Evolutionary conservation across 352 stramenopile genomes (phyloP), one percentile per base, ranked within the genome.

Genomic region (Globisporangium polare): DNA sequence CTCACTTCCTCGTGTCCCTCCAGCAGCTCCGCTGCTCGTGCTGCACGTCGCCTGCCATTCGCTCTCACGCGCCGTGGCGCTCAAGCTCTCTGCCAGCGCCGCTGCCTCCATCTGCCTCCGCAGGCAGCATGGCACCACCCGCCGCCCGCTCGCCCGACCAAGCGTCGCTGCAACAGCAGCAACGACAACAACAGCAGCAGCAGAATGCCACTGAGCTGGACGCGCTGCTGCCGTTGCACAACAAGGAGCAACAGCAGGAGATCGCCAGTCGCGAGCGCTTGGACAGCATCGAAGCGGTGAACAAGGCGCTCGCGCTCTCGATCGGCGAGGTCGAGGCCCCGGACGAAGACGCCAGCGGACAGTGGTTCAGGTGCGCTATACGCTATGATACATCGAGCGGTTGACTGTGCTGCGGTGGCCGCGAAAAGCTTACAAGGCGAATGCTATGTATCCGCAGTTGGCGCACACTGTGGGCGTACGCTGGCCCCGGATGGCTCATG

Each of bases 401-500:
- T 46, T 42, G 3, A n/a, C 6, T 24, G 8, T 55, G 31, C 26
- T 13, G 27, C 43, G 17, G n/a, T 17, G 15, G 18, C 50, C 5
- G 60, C 31, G 45, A 5, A 18, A 46, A 46, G 41, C 18, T 46
- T 22, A 46, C 18, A 46, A 52, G 10, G n/a, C n/a, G n/a, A n/a
- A n/a, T 8, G 22, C 50, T 57, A 18, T 8, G 29, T 4, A 24
- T 31, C 26, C 15, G 15, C 37, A 91, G 78, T 51, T 93, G 86
- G 86, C 37, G 68, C 47, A 90, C 82, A 26, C 59, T 95, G 22
- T 95, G 87, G 87, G 80, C 74, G 42, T 95, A 94, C 56, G 78
- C 87, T 2, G 87, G 87, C 10, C 86, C 86, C 0, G 88, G 88
- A 0, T 96, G 84, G 83, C 83, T 97, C 73, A 96, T 98, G 86